phyloP scores from a whole-genome alignment of 805 yeast genomes.

The Barnettozyma wickerhamii region DNA sequence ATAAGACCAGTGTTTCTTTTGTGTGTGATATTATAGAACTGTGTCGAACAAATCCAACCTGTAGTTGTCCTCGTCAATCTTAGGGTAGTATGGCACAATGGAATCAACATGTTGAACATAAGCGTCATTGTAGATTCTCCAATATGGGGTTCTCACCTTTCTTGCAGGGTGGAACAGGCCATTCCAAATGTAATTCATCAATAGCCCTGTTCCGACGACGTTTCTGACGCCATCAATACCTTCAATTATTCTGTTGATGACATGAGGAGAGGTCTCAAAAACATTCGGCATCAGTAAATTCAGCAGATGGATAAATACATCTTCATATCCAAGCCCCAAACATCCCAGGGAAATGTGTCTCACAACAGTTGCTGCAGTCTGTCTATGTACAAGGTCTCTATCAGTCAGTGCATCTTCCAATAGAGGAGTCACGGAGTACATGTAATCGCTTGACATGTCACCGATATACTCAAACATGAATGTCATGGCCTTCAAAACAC shows the following conservation, averaged over 20 bases:
- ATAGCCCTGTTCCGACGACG: conserved; percentile 71
- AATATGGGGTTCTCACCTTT: conserved; percentile 77
- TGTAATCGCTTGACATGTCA: conserved; percentile 72
- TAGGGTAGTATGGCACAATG: conserved; percentile 80
- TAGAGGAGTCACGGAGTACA: conserved; percentile 73
- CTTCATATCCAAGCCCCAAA: conserved; percentile 71
- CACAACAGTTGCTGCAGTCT: conserved; percentile 87
- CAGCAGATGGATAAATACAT: conserved; percentile 76
- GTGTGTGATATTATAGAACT: conserved; percentile 15
- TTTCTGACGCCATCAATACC: conserved; percentile 69
- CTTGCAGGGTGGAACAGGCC: conserved; percentile 94
- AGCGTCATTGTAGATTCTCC: conserved; percentile 76
- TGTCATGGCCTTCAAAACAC: conserved; percentile 85
- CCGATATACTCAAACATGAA: conserved; percentile 92
- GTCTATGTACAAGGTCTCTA: conserved; percentile 89
- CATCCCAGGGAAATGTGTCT: conserved; percentile 79
- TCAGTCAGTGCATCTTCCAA: conserved; percentile 88
- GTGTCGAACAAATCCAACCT: conserved; percentile 20
- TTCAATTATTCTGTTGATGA: conserved; percentile 74
- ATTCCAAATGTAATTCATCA: conserved; percentile 73
- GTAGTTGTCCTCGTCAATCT: conserved; percentile 31
- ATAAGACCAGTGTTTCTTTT: no score
- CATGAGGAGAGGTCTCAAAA: conserved; percentile 95
- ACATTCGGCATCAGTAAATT: conserved; percentile 84
- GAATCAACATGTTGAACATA: conserved; percentile 73